Evolutionary conservation across 495 filamentous ascomycete species (phyloP), one percentile per base, ranked within the genome.

Genomic region (Lasiosphaeris hirsuta): DNA sequence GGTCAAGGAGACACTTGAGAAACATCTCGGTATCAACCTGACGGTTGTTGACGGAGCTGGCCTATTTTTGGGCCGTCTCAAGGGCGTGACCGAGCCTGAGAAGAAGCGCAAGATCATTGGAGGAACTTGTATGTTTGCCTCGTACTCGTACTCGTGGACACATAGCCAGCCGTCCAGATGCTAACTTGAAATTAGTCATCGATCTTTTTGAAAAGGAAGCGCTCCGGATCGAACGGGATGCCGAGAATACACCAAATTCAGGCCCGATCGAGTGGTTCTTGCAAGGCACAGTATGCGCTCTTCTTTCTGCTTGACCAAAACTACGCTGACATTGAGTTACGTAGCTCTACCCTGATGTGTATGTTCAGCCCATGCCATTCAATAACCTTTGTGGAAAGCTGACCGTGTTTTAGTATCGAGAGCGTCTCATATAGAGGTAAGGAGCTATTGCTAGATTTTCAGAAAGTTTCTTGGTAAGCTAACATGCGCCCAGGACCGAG

Each of bases 91-190:
- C 0, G 89, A 96, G 40, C 94, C 94, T 0, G 93, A 97, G 74
- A 81, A 86, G 73, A 98, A 98, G 81, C 82, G 93, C 30, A 97
- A 94, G 76, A 84, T 97, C 64, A 97, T 98, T 64, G 93, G 70
- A 77, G 72, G 37, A 51, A 55, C 39, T 19, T 19, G 13, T 40
- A 30, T 46, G 15, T 10, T 10, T 45, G 30, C 1, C 36, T 15
- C 7, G 34, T 13, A n/a, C 3, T 46, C n/a, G 5, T 5, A 30
- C 23, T 30, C 23, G 13, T 13, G 6, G 37, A 17, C 8, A 2
- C 8, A 35, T 41, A 11, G 3, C 4, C 5, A 10, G 23, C 19
- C 10, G n/a, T 6, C 0, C 19, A 13, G 35, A 33, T 35, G 48
- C 61, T 63, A 56, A 68, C 60, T 13, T 19, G 7, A 30, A 7